Percentiles rank a stretch among this genome's conserved stretches.
Evolutionary conservation across 495 filamentous ascomycete species (phyloP).

Genomic region (Penicillium subrubescens): DNA sequence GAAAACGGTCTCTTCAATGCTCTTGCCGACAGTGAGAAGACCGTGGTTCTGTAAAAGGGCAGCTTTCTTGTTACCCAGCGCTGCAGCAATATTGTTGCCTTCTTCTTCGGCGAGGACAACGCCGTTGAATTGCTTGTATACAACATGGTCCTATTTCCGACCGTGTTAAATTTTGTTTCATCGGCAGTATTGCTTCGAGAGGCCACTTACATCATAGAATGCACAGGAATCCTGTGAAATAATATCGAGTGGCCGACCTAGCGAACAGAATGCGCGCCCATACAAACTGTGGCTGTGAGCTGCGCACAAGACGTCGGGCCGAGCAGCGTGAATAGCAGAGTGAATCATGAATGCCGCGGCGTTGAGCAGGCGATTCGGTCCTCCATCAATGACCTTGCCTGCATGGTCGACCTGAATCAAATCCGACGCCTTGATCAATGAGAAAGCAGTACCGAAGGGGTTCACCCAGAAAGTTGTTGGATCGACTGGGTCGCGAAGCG

Average conservation of each 20-base stretch:
- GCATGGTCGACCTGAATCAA: slow-evolving; percentile 69
- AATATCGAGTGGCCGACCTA: slow-evolving; percentile 69
- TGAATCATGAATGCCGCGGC: slow-evolving; percentile 71
- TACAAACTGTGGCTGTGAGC: slow-evolving; percentile 74
- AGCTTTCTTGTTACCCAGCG: slow-evolving; percentile 68
- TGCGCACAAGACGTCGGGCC: slow-evolving; percentile 72
- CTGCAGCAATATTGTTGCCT: slow-evolving; percentile 65
- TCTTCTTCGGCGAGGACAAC: slow-evolving; percentile 73
- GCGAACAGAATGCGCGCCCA: slow-evolving; percentile 66
- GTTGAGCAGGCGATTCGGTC: slow-evolving; percentile 63
- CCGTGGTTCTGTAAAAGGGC: slow-evolving; percentile 74
- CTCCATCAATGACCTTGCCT: slow-evolving; percentile 70
- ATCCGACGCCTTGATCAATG: slow-evolving; percentile 67
- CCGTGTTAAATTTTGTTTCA: slow-evolving; percentile 14
- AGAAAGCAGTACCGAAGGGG: slow-evolving; percentile 74
- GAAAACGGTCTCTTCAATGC: slow-evolving; percentile 64
- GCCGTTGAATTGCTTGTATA: slow-evolving; percentile 70
- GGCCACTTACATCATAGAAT: slow-evolving; percentile 56
- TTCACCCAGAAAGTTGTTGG: slow-evolving; percentile 78
- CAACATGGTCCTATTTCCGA: slow-evolving; percentile 57
- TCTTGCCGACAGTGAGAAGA: slow-evolving; percentile 56
- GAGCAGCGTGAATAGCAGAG: slow-evolving; percentile 64
- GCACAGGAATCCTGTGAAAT: slow-evolving; percentile 72
- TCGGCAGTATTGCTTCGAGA: neutral
- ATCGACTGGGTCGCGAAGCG: slow-evolving; percentile 68